Conservation (phyloP, 805 yeast genomes). For the Cyberlindnera mrakii region DNA sequence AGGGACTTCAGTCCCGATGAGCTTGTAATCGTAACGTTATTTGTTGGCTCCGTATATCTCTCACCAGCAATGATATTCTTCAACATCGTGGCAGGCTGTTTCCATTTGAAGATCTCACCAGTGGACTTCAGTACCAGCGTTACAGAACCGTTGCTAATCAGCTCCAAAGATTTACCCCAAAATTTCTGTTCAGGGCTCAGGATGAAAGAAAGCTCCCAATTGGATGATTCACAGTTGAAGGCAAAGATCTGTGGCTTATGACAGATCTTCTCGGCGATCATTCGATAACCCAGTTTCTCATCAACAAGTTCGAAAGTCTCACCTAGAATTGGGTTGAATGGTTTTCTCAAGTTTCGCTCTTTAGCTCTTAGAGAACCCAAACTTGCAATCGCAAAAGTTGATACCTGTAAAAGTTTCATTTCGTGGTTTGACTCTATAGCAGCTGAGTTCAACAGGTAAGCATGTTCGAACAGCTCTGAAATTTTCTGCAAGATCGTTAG, state of each 20-base stretch:
- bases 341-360: conserved; percentile 75
- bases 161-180: conserved; percentile 92
- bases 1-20: conserved; percentile 65
- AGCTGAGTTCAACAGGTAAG: conserved; percentile 60
- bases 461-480: conserved; percentile 76
- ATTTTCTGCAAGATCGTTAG: conserved; percentile 72
- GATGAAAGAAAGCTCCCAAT: conserved; percentile 66
- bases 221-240: conserved; percentile 59
- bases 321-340: conserved; percentile 91
- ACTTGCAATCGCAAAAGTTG: conserved; percentile 76
- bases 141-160: conserved; percentile 67
- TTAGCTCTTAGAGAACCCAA: conserved; percentile 68
- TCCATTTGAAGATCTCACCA: conserved; percentile 72
- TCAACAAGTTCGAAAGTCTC: conserved; percentile 89
- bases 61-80: conserved; percentile 93
- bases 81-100: conserved; percentile 74
- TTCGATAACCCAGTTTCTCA: conserved; percentile 71
- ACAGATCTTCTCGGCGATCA: conserved; percentile 77
- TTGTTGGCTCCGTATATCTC: conserved; percentile 82
- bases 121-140: conserved; percentile 48
- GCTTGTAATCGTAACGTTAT: conserved; percentile 58
- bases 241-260: conserved; percentile 90
- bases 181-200: conserved; percentile 78
- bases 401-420: conserved; percentile 60
- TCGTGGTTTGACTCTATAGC: conserved; percentile 36